Conservation (phyloP, 257 asterid species). For the Przewalskia tangutica region DNA sequence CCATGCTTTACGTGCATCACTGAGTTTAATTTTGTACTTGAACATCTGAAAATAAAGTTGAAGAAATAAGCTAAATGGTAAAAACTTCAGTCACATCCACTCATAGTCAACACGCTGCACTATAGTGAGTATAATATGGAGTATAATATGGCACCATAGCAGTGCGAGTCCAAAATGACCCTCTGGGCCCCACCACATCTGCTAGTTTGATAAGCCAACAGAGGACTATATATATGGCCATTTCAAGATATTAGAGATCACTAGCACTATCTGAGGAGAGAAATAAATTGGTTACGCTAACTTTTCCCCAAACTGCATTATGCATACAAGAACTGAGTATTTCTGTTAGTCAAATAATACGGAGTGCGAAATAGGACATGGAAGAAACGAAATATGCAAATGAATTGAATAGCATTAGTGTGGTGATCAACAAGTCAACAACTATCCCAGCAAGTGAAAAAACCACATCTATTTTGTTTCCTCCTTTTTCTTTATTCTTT, state of each 20-base stretch:
- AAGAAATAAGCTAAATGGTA: not conserved
- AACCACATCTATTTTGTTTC: not conserved
- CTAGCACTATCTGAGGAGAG: not conserved
- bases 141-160: not conserved
- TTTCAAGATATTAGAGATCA: not conserved
- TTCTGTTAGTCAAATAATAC: not conserved
- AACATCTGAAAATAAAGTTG: constrained; percentile 39
- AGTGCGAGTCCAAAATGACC: not conserved
- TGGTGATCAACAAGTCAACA: constrained; percentile 2
- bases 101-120: not conserved
- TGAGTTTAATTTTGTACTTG: constrained; percentile 57
- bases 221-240: not conserved
- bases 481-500: not conserved
- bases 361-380: not conserved
- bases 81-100: not conserved
- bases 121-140: not conserved
- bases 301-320: not conserved
- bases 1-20: constrained; percentile 80
- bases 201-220: not conserved
- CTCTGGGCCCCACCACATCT: not conserved
- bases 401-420: not conserved
- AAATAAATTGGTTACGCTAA: not conserved
- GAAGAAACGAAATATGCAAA: not conserved
- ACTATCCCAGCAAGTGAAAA: not conserved
- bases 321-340: not conserved